Conservation (phyloP, 1,139 yeast genomes). For the Lodderomyces beijingensis region DNA sequence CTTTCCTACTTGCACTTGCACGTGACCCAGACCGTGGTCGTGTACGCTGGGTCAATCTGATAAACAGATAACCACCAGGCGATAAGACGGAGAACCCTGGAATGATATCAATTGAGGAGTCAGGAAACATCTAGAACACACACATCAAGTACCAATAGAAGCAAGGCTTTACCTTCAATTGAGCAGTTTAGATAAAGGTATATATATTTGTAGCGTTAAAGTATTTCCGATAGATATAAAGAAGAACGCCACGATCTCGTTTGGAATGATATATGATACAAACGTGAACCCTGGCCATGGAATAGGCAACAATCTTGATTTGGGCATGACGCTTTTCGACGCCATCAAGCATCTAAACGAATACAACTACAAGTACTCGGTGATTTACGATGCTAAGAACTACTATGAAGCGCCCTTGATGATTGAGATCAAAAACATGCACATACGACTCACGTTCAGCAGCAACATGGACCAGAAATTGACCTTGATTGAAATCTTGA, state of each 20-base stretch:
- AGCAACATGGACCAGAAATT: constrained; percentile 36
- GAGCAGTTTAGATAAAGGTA: too few species aligned
- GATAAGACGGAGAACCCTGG: too few species aligned
- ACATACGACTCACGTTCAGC: constrained; percentile 40
- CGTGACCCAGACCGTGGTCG: too few species aligned
- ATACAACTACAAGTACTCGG: constrained; percentile 23
- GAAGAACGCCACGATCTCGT: constrained; percentile 1
- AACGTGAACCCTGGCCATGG: constrained; percentile 33
- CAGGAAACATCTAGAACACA: too few species aligned
- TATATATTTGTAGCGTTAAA: too few species aligned
- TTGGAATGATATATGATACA: constrained; percentile 20
- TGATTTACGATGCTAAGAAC: constrained; percentile 23
- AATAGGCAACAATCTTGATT: constrained; percentile 23
- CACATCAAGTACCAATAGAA: too few species aligned
- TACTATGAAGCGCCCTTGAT: constrained; percentile 31
- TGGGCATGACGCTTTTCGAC: constrained; percentile 26
- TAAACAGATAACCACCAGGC: too few species aligned
- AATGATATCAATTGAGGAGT: too few species aligned
- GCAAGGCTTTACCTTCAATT: too few species aligned
- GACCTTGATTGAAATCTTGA: constrained; percentile 42
- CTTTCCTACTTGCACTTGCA: too few species aligned
- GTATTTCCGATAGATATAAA: too few species aligned
- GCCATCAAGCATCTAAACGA: constrained; percentile 22
- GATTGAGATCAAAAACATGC: constrained; percentile 25
- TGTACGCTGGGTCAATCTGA: too few species aligned